These are phyloP conservation scores for Fusarium euwallaceae DNA, from an alignment of 2,329 filamentous ascomycete genomes.

Conservation along the genomic window DNA sequence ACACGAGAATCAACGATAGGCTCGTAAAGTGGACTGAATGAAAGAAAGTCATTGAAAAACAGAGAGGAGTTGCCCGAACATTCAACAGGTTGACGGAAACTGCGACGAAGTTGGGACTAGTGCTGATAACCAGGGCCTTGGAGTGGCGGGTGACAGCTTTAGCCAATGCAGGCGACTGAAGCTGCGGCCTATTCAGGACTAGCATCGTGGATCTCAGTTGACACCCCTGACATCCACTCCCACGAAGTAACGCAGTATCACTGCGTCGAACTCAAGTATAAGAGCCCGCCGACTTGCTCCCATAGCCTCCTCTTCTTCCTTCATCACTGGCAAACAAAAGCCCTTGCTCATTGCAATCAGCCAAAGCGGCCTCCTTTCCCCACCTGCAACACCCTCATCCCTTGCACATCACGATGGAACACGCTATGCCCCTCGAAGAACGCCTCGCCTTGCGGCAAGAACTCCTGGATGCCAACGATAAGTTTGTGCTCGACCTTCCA, in stretches of 20 bases:
- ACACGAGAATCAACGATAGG: background rate
- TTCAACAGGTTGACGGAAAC: slow-evolving; percentile 8
- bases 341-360: background rate
- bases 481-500: slow-evolving; percentile 20
- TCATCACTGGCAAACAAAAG: background rate
- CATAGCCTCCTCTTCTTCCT: background rate
- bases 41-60: background rate
- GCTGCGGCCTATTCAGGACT: background rate
- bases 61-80: background rate
- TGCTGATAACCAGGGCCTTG: background rate
- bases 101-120: slow-evolving; percentile 10
- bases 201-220: background rate
- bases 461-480: slow-evolving; percentile 13
- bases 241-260: background rate
- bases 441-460: slow-evolving; percentile 17
- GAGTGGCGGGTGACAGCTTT: background rate
- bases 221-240: background rate
- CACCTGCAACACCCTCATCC: background rate
- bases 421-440: slow-evolving; percentile 22
- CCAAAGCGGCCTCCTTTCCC: background rate
- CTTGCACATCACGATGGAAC: slow-evolving; percentile 1
- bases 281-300: background rate
- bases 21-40: background rate
- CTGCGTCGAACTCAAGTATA: background rate
- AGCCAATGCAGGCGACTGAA: slow-evolving; percentile 4